These are phyloP conservation scores for Tetracentron sinense DNA, from an alignment of 164 flowering plant species.

Conservation along the genomic window DNA sequence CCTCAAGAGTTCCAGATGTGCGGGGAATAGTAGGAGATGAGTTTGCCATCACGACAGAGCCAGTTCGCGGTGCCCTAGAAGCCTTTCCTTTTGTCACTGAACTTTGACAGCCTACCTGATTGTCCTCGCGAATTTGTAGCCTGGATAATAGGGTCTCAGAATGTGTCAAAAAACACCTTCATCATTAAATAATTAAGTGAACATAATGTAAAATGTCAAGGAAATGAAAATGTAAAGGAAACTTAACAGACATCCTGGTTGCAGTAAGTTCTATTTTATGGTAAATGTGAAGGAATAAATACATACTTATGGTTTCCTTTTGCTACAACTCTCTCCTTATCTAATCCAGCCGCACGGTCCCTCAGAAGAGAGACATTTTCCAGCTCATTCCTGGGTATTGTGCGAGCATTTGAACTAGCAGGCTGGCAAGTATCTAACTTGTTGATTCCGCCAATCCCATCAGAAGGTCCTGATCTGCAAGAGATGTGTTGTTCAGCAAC, in stretches of 20 bases:
- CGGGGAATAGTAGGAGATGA: conserved; percentile 57
- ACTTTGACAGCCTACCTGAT: conserved; percentile 34
- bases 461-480: conserved; percentile 54
- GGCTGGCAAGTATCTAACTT: conserved; percentile 48
- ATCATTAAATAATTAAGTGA: too few species aligned
- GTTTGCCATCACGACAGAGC: conserved; percentile 35
- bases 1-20: conserved; percentile 47
- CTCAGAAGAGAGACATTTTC: conserved; percentile 45
- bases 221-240: background rate
- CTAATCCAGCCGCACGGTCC: conserved; percentile 37
- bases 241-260: background rate
- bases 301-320: conserved; percentile 51
- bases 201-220: background rate
- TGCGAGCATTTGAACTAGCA: conserved; percentile 33
- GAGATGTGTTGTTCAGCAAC: conserved; percentile 10
- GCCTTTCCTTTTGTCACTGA: conserved; percentile 64
- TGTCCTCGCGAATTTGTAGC: conserved; percentile 47
- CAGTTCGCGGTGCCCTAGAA: conserved; percentile 63
- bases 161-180: background rate
- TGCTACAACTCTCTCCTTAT: conserved; percentile 39
- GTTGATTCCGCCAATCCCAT: conserved; percentile 34
- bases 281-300: background rate
- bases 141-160: conserved; percentile 28
- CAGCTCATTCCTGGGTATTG: conserved; percentile 40
- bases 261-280: background rate